Base-by-base conservation (phyloP, 192 early-diverging fungal genomes). In the Coemansia sp. region DNA sequence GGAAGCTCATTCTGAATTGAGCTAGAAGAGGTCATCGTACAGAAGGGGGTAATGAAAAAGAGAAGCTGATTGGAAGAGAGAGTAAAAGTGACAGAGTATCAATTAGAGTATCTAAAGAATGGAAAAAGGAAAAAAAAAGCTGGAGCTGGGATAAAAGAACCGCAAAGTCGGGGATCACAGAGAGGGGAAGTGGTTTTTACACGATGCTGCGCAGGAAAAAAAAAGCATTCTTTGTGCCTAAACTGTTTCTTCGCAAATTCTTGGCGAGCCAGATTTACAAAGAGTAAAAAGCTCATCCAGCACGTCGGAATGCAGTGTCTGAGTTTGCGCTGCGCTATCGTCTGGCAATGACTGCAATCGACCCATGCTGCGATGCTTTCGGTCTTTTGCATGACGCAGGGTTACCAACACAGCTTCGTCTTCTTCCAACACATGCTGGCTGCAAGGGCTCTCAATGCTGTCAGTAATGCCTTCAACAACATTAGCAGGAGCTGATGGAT, bases 1-100 rank as follows among this genome's bases (percentile, higher is more conserved):
- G 59, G 62, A 4, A 54, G 37, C 48, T 41, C 52, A 44, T 62
- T 54, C 17, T 37, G 30, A 11, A 72, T 38, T 78, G 71, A 52
- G 80, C 81, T 43, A 83, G 65, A 44, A 71, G 70, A 25, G 67
- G 63, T 53, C 51, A 53, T 42, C 9, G 13, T 37, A 7, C 2
- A 64, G 12, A 40, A 39, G 14, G 25, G 18, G 15, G 25, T 25
- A 18, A 24, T n/a, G 13, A 56, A 52, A 22, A 30, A 41, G 53
- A 37, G 47, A 48, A 21, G 10, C 14, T 21, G n/a, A 24, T 12
- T 4, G 34, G 13, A 27, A 22, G 53, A 48, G 30, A 54, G 9
- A 49, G 30, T 38, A 60, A 55, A 43, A 17, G 39, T 2, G 3
- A 54, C 18, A 18, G 22, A 19, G 14, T 5, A 8, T 10, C 34